A percentile compares a stretch with the other conserved stretches of the same genome.
Evolutionary conservation across 441 rosid genomes (phyloP).

Genomic region (Aleurites moluccanus): DNA sequence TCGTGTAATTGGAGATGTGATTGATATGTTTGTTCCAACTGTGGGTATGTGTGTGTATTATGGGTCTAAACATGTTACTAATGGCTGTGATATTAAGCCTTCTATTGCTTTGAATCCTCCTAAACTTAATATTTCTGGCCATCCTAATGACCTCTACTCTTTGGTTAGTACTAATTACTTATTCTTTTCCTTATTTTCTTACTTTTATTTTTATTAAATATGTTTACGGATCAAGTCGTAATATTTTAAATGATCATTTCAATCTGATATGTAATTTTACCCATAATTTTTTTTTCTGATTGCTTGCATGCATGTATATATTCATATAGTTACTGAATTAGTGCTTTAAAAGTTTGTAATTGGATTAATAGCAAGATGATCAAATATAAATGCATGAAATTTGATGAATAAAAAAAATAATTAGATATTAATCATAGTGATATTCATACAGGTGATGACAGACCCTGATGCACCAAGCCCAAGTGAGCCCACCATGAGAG

Average conservation of each 20-base stretch:
- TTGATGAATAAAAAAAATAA: no score
- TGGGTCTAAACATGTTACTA: slow-evolving; percentile 1
- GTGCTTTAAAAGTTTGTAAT: no score
- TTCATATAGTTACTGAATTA: no score
- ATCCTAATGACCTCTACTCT: background rate
- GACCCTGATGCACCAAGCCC: slow-evolving; percentile 97
- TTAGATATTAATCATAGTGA: background rate
- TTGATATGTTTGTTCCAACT: background rate
- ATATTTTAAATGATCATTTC: no score
- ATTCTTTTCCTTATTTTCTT: background rate
- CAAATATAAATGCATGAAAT: no score
- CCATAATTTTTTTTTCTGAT: no score
- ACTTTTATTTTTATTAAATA: no score
- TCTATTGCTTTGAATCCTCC: background rate
- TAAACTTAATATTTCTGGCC: background rate
- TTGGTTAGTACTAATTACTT: background rate
- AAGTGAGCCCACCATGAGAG: slow-evolving; percentile 79
- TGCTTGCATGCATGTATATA: no score
- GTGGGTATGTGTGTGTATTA: background rate
- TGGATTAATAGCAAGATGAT: no score
- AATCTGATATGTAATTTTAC: no score
- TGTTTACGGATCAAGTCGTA: no score
- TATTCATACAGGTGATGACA: slow-evolving; percentile 54
- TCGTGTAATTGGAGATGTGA: background rate
- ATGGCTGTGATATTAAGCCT: slow-evolving; percentile 5